Evolutionary conservation across 192 early-diverging fungal genomes (phyloP).

Genomic region (Podila verticillata): DNA sequence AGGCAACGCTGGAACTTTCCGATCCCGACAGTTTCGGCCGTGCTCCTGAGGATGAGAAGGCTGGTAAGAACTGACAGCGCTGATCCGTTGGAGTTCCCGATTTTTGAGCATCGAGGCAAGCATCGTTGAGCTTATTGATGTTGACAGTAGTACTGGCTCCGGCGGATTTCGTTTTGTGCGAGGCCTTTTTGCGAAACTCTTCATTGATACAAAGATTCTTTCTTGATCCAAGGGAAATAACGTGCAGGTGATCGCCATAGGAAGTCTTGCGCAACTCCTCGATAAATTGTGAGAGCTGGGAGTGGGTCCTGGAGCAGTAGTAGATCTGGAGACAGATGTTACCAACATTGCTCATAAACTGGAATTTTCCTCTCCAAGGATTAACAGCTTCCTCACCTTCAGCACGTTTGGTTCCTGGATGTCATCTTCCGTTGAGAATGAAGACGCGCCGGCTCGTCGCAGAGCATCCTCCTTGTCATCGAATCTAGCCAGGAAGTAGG

Average conservation of each 20-base stretch:
- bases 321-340: conserved; percentile 54
- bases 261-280: conserved; percentile 84
- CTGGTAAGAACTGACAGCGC: conserved; percentile 29
- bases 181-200: conserved; percentile 21
- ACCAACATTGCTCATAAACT: background rate
- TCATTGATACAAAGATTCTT: conserved; percentile 87
- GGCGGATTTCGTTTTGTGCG: conserved; percentile 1
- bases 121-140: conserved; percentile 74
- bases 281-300: conserved; percentile 91
- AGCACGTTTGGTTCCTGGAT: conserved; percentile 51
- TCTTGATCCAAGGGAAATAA: conserved; percentile 83
- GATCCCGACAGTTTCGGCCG: background rate
- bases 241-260: conserved; percentile 66
- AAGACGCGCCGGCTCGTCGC: background rate
- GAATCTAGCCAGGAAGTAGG: conserved; percentile 9
- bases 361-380: background rate
- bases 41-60: background rate
- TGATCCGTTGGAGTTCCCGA: conserved; percentile 37
- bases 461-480: conserved; percentile 28
- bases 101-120: conserved; percentile 87
- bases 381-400: conserved; percentile 50
- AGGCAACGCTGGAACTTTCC: too few species aligned
- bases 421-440: conserved; percentile 22
- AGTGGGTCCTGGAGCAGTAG: conserved; percentile 87
- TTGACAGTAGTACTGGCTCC: conserved; percentile 54